phyloP scores from a whole-genome alignment of 768 basidiomycete species.

The Calocybe gangraenosa region DNA sequence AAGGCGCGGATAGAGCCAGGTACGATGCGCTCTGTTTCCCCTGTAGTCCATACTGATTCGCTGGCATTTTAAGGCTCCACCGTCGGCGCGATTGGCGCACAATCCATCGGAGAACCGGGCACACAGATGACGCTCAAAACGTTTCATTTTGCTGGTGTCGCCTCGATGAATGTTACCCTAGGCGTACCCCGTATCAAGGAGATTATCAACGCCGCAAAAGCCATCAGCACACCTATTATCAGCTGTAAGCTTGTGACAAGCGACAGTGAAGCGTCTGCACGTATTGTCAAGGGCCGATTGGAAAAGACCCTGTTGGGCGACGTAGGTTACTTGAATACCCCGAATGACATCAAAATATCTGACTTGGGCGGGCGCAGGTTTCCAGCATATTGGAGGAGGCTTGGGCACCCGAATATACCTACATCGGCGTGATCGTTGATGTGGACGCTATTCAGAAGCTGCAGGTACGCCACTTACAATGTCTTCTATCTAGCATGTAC shows the following conservation, averaged over 20 bases:
- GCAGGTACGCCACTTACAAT: slow-evolving; percentile 56
- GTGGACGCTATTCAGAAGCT: slow-evolving; percentile 82
- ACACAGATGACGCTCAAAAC: slow-evolving; percentile 99
- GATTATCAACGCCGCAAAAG: slow-evolving; percentile 98
- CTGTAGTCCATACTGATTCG: background rate
- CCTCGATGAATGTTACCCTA: slow-evolving; percentile 98
- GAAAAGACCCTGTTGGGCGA: slow-evolving; percentile 95
- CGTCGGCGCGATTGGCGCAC: slow-evolving; percentile 97
- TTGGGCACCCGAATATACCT: slow-evolving; percentile 91
- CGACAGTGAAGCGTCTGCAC: slow-evolving; percentile 88
- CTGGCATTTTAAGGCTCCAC: slow-evolving; percentile 66
- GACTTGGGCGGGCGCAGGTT: slow-evolving; percentile 45
- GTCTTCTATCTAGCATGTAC: background rate
- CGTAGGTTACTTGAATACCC: slow-evolving; percentile 39
- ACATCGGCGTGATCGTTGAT: slow-evolving; percentile 91
- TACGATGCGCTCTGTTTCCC: slow-evolving; percentile 17
- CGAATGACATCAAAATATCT: background rate
- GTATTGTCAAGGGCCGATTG: slow-evolving; percentile 94
- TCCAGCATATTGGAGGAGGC: slow-evolving; percentile 93
- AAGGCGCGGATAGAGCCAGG: slow-evolving; percentile 97
- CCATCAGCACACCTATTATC: slow-evolving; percentile 97
- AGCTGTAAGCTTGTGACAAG: slow-evolving; percentile 88
- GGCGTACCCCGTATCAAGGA: slow-evolving; percentile 99
- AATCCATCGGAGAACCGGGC: slow-evolving; percentile 98
- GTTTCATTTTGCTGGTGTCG: slow-evolving; percentile 99